Percentiles rank a stretch among this genome's conserved stretches.
phyloP scores from a whole-genome alignment of 768 basidiomycete genomes.

The Mycena belliarum region DNA sequence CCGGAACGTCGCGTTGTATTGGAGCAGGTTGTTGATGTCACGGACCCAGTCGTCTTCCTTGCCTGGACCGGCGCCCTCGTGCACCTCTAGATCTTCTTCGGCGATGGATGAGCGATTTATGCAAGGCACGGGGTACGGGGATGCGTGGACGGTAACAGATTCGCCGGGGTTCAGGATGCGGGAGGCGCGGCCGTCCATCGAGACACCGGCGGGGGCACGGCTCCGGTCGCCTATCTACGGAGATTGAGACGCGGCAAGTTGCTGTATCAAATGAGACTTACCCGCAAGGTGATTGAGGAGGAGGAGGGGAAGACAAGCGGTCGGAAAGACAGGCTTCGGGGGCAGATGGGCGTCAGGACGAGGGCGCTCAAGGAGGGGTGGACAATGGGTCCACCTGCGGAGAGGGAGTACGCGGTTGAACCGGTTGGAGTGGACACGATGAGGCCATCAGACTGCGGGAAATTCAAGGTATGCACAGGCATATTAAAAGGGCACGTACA shows the following conservation, averaged over 20 bases:
- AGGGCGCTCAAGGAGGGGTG: conserved; percentile 90
- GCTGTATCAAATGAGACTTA: conserved; percentile 34
- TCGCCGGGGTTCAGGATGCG: conserved; percentile 83
- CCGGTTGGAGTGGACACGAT: conserved; percentile 96
- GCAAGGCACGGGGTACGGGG: conserved; percentile 89
- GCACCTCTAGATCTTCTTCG: conserved; percentile 45
- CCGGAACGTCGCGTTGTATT: conserved; percentile 93
- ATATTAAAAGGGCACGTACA: conserved; percentile 50
- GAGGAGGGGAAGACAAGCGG: conserved; percentile 89
- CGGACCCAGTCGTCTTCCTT: conserved; percentile 96
- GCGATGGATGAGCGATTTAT: conserved; percentile 84
- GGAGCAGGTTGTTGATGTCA: conserved; percentile 91
- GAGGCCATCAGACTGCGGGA: conserved; percentile 82
- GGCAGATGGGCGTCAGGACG: conserved; percentile 94
- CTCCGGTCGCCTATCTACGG: conserved; percentile 80
- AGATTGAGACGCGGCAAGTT: not conserved
- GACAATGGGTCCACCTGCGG: conserved; percentile 94
- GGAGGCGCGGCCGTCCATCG: conserved; percentile 90
- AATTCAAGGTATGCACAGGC: conserved; percentile 7
- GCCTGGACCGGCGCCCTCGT: conserved; percentile 72
- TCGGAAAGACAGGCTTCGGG: conserved; percentile 87
- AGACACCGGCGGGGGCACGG: conserved; percentile 84
- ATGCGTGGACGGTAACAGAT: conserved; percentile 81
- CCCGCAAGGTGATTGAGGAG: conserved; percentile 72
- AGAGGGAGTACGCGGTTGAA: conserved; percentile 94